Base-by-base conservation (phyloP, 768 basidiomycete genomes). In the Pleurotus salmoneostramineus region DNA sequence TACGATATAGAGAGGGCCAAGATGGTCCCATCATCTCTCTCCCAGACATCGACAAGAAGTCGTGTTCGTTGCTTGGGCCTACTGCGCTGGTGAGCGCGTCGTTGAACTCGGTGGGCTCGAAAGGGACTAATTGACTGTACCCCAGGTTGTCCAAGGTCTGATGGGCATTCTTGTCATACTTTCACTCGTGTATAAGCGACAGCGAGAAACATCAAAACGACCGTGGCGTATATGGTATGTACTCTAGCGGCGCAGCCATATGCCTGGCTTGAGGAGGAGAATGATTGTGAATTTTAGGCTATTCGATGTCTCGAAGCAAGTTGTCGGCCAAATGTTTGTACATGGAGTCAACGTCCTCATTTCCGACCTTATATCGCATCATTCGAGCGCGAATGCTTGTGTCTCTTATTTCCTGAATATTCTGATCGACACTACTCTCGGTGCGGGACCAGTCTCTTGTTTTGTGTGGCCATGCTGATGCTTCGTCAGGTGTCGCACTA, bases 231-330 rank as follows among this genome's bases (percentile, higher is more conserved):
- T 97, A 74, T 98, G 96, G 93, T 89, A 63, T 58, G 83, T 67
- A 61, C 58, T 43, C n/a, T 50, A 42, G 15, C 11, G 31, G 59
- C 45, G 46, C 21, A 48, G 58, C 37, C 5, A 27, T 44, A 27
- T 7, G 50, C 43, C 40, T 48, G 11, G 37, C 49, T 63, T 66
- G 46, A 65, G 51, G n/a, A 57, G 21, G 21, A 27, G 21, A 27
- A 27, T 27, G 21, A 27, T 27, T 27, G 21, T 27, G 21, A 27
- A 27, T 45, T 50, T 14, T 46, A 93, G 91, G 93, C 68, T 90
- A n/a, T 94, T 91, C 69, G 95, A 97, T 65, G 90, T 97, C 4
- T 88, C 87, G 2, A 97, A 97, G 70, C 95, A 98, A 76, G 75
- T 97, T 56, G 79, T 90, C 11, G 96, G 92, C 47, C 89, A 91